phyloP scores from a whole-genome alignment of 495 filamentous ascomycete species.

The Penicillium ucsense region DNA sequence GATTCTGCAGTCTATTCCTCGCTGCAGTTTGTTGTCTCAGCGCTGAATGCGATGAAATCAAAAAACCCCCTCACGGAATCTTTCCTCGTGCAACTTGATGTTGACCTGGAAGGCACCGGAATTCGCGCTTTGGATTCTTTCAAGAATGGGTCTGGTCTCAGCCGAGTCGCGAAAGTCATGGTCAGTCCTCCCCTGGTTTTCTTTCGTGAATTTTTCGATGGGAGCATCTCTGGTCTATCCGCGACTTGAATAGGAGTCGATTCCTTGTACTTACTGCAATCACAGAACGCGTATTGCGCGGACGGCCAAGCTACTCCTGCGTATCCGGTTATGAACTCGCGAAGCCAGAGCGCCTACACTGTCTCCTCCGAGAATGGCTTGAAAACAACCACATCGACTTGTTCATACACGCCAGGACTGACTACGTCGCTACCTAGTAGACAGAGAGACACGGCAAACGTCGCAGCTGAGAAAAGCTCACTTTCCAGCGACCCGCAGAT shows the following conservation, averaged over 20 bases:
- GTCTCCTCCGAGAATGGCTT: slow-evolving; percentile 1
- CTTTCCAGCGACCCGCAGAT: background rate
- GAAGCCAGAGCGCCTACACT: background rate
- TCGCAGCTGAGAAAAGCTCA: background rate
- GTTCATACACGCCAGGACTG: background rate
- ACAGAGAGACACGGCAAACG: slow-evolving; percentile 6
- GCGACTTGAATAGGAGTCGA: too few relatives aligned
- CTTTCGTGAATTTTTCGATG: background rate
- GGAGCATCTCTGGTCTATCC: too few relatives aligned
- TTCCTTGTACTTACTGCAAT: too few relatives aligned
- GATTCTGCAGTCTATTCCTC: slow-evolving; percentile 76
- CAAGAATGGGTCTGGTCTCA: background rate
- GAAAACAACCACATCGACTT: background rate
- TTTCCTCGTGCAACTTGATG: slow-evolving; percentile 87
- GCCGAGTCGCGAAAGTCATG: slow-evolving; percentile 5
- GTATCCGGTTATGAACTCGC: slow-evolving; percentile 7
- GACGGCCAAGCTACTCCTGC: slow-evolving; percentile 6
- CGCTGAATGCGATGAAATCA: slow-evolving; percentile 78
- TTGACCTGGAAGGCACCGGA: slow-evolving; percentile 69
- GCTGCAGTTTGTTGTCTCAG: slow-evolving; percentile 77
- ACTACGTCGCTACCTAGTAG: slow-evolving; percentile 21
- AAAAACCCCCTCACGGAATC: slow-evolving; percentile 91
- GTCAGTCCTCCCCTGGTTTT: slow-evolving; percentile 1
- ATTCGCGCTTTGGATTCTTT: slow-evolving; percentile 15
- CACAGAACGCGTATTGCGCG: slow-evolving; percentile 5